Percentiles rank a stretch among this genome's conserved stretches.
phyloP scores from a whole-genome alignment of 208 protist species.

The Tetramitus jugosus region DNA sequence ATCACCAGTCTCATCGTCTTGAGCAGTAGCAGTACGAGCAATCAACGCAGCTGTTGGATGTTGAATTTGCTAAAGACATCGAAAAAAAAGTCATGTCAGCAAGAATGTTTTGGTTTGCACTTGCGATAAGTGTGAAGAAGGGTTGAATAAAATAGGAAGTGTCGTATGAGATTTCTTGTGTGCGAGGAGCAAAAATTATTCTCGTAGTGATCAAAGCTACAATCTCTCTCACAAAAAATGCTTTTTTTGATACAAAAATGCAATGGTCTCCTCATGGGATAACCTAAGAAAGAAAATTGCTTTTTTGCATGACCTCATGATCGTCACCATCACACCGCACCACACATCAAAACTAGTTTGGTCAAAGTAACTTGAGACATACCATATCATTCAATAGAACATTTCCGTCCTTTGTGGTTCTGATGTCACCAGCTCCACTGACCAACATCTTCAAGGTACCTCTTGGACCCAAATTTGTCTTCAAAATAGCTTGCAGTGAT shows the following conservation, averaged over 20 bases:
- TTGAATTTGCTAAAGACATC: slow-evolving; percentile 85
- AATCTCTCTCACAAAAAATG: no score
- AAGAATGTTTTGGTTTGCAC: no score
- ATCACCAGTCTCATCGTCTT: slow-evolving; percentile 99
- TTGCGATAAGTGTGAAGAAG: no score
- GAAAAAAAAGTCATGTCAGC: neutral
- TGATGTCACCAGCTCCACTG: slow-evolving; percentile 95
- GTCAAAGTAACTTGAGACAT: slow-evolving; percentile 21
- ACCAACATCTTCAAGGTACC: slow-evolving; percentile 99
- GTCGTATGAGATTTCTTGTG: no score
- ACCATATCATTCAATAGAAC: slow-evolving; percentile 98
- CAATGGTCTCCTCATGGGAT: no score
- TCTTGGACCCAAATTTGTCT: slow-evolving; percentile 97
- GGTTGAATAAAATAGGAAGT: no score
- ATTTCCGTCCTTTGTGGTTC: slow-evolving; percentile 99
- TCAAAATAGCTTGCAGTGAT: slow-evolving; percentile 93
- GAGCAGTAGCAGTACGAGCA: slow-evolving; percentile 95
- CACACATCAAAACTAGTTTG: no score
- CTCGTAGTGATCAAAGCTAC: no score
- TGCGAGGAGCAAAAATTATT: no score
- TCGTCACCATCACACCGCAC: no score
- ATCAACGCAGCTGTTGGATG: slow-evolving; percentile 98
- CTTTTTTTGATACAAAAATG: no score
- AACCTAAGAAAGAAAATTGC: no score
- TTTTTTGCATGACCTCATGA: neutral